These are phyloP conservation scores for Citrus medica DNA, from an alignment of 345 rosid species.

Conservation along the genomic window DNA sequence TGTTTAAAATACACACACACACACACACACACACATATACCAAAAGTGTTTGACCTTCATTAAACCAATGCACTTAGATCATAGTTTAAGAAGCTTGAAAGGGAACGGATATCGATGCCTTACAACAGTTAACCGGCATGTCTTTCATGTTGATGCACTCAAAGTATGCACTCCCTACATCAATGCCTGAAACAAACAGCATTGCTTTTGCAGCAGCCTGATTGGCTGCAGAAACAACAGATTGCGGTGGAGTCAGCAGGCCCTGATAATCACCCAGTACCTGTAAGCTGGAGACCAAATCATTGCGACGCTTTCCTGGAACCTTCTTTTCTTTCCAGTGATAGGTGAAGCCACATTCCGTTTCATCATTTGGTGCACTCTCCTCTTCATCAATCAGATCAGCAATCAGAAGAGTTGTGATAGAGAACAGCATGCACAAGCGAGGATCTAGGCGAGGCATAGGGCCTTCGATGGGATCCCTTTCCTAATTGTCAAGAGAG, in stretches of 20 bases:
- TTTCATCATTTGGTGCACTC: constrained; percentile 34
- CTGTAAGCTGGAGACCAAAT: constrained; percentile 74
- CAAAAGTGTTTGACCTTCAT: constrained; percentile 2
- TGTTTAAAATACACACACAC: no score
- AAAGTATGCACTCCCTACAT: constrained; percentile 53
- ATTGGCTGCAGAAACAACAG: constrained; percentile 80
- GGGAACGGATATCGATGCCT: constrained; percentile 25
- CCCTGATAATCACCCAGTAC: constrained; percentile 78
- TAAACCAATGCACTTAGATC: not conserved
- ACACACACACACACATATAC: no score
- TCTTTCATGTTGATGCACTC: constrained; percentile 78
- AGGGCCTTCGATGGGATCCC: constrained; percentile 93
- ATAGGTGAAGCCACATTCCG: constrained; percentile 26
- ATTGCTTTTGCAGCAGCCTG: constrained; percentile 88
- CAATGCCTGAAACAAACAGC: constrained; percentile 69
- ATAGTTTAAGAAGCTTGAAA: not conserved
- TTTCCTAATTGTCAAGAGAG: constrained; percentile 51
- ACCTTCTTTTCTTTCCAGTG: constrained; percentile 26
- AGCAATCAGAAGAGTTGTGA: constrained; percentile 72
- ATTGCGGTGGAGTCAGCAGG: constrained; percentile 80
- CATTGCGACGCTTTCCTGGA: constrained; percentile 40
- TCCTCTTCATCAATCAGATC: constrained; percentile 89
- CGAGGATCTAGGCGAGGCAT: constrained; percentile 83
- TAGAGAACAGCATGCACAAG: constrained; percentile 79
- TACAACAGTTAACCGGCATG: constrained; percentile 76